A percentile compares a stretch with the other conserved stretches of the same genome.
Evolutionary conservation across 192 early-diverging fungal genomes (phyloP).

Genomic region (Entomortierella beljakovae): DNA sequence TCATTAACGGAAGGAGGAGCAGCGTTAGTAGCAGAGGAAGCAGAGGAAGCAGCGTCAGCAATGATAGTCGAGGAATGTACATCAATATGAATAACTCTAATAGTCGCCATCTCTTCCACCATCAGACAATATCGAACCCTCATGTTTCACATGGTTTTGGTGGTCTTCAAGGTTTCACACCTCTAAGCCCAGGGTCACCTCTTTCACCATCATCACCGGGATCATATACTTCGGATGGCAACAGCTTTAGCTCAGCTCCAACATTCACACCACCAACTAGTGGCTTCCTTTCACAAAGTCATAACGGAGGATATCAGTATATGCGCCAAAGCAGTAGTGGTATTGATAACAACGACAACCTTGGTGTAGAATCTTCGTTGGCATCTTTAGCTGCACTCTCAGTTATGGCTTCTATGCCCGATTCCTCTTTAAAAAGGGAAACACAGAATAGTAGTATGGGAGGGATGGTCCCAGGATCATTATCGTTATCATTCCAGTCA

Average conservation of each 20-base stretch:
- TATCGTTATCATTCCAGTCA: slow-evolving; percentile 5
- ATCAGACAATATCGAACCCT: slow-evolving; percentile 17
- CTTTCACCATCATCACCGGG: slow-evolving; percentile 22
- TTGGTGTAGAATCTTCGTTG: slow-evolving; percentile 10
- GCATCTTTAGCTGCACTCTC: slow-evolving; percentile 31
- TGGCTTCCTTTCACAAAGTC: background rate
- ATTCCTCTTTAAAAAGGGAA: background rate
- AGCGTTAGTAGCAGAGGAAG: slow-evolving; percentile 12
- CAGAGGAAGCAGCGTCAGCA: slow-evolving; percentile 12
- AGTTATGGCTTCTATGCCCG: slow-evolving; percentile 23
- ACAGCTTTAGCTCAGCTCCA: slow-evolving; percentile 7
- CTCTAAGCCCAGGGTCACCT: slow-evolving; percentile 13
- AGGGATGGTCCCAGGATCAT: background rate
- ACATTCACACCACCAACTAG: slow-evolving; percentile 3
- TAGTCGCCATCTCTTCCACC: slow-evolving; percentile 7
- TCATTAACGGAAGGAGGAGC: background rate
- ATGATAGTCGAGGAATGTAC: slow-evolving; percentile 25
- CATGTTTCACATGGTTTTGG: slow-evolving; percentile 31
- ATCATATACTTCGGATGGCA: slow-evolving; percentile 28
- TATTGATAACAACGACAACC: slow-evolving; percentile 1
- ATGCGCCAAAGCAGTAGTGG: background rate
- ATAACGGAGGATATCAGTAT: background rate
- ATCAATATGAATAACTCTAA: slow-evolving; percentile 12
- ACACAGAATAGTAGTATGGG: slow-evolving; percentile 3
- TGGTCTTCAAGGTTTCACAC: slow-evolving; percentile 29